Base-by-base conservation (phyloP, 2,329 filamentous ascomycete genomes). In the Tolypocladium inflatum region DNA sequence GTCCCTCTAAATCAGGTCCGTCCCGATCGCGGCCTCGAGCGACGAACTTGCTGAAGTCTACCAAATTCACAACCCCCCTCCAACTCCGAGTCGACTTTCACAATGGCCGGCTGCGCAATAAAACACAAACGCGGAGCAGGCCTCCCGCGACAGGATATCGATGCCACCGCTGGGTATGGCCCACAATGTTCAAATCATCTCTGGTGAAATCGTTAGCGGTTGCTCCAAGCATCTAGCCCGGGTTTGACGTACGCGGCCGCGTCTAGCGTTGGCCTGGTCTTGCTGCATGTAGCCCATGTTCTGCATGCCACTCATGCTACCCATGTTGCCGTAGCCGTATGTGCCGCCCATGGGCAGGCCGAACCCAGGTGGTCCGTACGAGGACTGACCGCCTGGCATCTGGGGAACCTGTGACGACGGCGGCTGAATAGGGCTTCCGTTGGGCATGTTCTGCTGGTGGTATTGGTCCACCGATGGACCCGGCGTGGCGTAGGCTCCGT, bases 401-500 rank as follows among this genome's bases (percentile, higher is more conserved):
- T 73, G 74, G 50, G 74, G 68, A 59, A 77, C 66, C 64, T 75
- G 68, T 10, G 62, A 70, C 62, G 61, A 70, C 66, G 76, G 70
- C 9, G 76, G 74, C 63, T 78, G 81, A 50, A 80, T 77, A 0
- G 80, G 78, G 65, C 76, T 81, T 56, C 77, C 78, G 61, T 80
- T 82, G 37, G 75, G 68, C 65, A 81, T 70, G 60, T 72, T 76
- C 55, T 78, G 78, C 62, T 76, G 77, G 58, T 81, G 80, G 66
- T 80, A 85, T 64, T 83, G 81, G 41, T 86, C 82, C 54, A 81
- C 70, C 1, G 78, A 70, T 9, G 80, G 73, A 62, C 74, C 76
- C 41, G 77, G 67, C 58, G 71, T 75, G 62, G 73, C 77, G 64
- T 79, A 85, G n/a, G 73, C 76, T n/a, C 73, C 76, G 64, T 79